phyloP scores from a whole-genome alignment of 2,329 filamentous ascomycete species.

The Penicillium sp. region DNA sequence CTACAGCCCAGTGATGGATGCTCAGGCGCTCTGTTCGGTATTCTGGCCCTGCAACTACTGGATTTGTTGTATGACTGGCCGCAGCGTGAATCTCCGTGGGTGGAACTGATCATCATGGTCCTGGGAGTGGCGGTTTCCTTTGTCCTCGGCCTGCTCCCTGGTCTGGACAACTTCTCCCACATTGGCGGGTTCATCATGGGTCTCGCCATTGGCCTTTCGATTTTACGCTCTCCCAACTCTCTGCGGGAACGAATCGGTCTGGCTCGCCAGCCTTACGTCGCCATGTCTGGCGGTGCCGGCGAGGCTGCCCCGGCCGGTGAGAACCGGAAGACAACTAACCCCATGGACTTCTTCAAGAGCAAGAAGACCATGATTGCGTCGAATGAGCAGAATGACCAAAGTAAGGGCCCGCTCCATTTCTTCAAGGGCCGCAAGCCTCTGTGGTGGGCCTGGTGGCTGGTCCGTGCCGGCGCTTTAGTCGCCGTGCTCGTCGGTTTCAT shows the following conservation, averaged over 20 bases:
- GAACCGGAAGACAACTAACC: conserved; percentile 50
- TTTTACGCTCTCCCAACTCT: conserved; percentile 82
- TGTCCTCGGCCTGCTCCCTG: conserved; percentile 84
- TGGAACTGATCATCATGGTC: conserved; percentile 83
- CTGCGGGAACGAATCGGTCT: conserved; percentile 72
- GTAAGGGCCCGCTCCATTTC: conserved; percentile 56
- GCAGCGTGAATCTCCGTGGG: conserved; percentile 70
- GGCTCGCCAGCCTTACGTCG: conserved; percentile 67
- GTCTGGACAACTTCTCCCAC: conserved; percentile 94
- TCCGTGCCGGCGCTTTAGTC: conserved; percentile 74
- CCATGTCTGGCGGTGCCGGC: conserved; percentile 56
- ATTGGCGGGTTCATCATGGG: conserved; percentile 96
- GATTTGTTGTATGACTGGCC: conserved; percentile 93
- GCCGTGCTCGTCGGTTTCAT: conserved; percentile 83
- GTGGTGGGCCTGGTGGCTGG: conserved; percentile 97
- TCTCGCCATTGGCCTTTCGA: conserved; percentile 76
- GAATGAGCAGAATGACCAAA: conserved; percentile 4
- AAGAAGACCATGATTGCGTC: conserved; percentile 54
- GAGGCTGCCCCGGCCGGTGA: conserved; percentile 22
- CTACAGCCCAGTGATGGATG: conserved; percentile 82
- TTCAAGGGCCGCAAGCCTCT: conserved; percentile 89
- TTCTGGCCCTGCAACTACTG: conserved; percentile 82
- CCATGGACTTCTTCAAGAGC: conserved; percentile 49
- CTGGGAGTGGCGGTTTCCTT: conserved; percentile 87
- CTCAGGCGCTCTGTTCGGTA: conserved; percentile 85